Evolutionary conservation across 345 rosid species (phyloP).

Genomic region (Pistacia vera): DNA sequence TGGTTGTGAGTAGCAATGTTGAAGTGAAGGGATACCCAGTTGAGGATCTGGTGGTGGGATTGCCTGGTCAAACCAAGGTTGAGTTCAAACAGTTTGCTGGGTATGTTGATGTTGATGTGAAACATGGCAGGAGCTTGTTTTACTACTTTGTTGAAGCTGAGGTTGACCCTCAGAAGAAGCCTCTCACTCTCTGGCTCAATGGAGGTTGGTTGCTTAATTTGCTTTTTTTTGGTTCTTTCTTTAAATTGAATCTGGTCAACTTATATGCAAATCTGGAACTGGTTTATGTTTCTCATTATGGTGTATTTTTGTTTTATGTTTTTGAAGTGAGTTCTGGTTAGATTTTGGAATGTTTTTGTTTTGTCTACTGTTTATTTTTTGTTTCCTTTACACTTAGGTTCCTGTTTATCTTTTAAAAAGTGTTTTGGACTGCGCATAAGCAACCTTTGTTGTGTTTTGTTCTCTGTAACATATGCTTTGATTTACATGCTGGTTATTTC

Average conservation of each 20-base stretch:
- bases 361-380: background rate
- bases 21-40: conserved; percentile 55
- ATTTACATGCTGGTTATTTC: background rate
- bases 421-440: background rate
- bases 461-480: background rate
- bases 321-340: background rate
- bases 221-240: background rate
- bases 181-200: conserved; percentile 93
- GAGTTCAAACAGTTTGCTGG: conserved; percentile 81
- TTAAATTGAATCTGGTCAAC: conserved; percentile 1
- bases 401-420: background rate
- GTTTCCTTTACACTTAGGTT: background rate
- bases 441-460: background rate
- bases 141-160: conserved; percentile 94
- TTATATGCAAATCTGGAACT: background rate
- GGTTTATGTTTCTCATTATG: conserved; percentile 2
- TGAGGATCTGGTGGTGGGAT: conserved; percentile 72
- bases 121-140: conserved; percentile 80
- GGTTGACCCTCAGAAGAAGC: conserved; percentile 53
- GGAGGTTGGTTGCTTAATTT: conserved; percentile 53
- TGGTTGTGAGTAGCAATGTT: conserved; percentile 25
- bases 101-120: conserved; percentile 74
- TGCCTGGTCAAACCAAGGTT: conserved; percentile 85
- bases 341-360: background rate
- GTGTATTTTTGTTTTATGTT: background rate